phyloP scores from a whole-genome alignment of 1,139 yeast species.

The Yamadazyma sp. region DNA sequence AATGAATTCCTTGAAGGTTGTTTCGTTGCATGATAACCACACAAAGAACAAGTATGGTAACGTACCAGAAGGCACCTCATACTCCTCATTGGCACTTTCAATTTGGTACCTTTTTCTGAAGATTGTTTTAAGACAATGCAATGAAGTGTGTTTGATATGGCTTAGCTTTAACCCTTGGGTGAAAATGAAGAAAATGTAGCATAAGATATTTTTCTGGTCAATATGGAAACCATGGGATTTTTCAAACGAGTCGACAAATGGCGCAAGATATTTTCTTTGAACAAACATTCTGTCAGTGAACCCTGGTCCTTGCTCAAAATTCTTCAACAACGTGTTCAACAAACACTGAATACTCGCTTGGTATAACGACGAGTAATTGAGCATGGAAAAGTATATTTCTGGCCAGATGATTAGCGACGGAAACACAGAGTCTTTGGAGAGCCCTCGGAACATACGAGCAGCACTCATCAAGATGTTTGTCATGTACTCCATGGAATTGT shows the following conservation, averaged over 20 bases:
- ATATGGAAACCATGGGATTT: constrained; percentile 40
- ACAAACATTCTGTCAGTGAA: constrained; percentile 35
- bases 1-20: constrained; percentile 46
- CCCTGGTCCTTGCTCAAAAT: constrained; percentile 23
- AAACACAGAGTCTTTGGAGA: constrained; percentile 53
- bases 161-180: constrained; percentile 67
- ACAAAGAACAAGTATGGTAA: constrained; percentile 54
- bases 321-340: constrained; percentile 27
- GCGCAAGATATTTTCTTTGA: constrained; percentile 40
- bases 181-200: constrained; percentile 50
- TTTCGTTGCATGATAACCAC: constrained; percentile 50
- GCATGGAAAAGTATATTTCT: constrained; percentile 37
- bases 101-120: constrained; percentile 44
- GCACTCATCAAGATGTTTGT: constrained; percentile 47
- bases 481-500: constrained; percentile 32
- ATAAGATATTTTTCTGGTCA: constrained; percentile 51
- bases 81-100: constrained; percentile 5
- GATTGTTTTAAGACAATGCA: constrained; percentile 49
- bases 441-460: constrained; percentile 63
- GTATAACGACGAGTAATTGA: constrained; percentile 40
- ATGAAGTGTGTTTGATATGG: constrained; percentile 57
- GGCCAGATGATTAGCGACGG: constrained; percentile 70
- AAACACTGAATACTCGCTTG: constrained; percentile 55
- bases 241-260: constrained; percentile 49
- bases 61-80: constrained; percentile 14